Evolutionary conservation across 805 yeast genomes (phyloP).

Genomic region (Ogataea siamensis): DNA sequence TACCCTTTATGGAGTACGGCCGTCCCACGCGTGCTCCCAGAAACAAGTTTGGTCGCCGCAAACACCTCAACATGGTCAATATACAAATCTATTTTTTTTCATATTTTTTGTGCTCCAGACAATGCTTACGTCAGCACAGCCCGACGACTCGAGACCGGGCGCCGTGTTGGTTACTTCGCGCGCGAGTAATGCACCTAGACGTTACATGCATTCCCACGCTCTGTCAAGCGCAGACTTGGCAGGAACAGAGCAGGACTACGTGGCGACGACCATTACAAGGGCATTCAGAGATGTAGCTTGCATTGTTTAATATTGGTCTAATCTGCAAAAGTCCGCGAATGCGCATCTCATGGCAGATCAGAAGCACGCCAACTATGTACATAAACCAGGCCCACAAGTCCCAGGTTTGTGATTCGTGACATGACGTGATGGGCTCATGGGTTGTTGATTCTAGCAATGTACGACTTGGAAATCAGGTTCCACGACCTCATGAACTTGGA

Average conservation of each 20-base stretch:
- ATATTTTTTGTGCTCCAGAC: background rate
- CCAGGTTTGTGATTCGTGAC: no score
- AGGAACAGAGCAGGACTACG: no score
- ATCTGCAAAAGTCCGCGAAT: no score
- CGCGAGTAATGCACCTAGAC: no score
- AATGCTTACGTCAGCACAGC: slow-evolving; percentile 1
- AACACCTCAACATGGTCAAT: background rate
- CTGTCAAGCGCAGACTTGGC: no score
- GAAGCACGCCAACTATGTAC: background rate
- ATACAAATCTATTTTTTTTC: background rate
- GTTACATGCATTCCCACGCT: no score
- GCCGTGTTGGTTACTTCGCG: no score
- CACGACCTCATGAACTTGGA: slow-evolving; percentile 89
- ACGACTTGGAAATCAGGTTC: slow-evolving; percentile 78
- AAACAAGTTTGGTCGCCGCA: background rate
- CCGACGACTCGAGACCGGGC: no score
- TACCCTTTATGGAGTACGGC: slow-evolving; percentile 14
- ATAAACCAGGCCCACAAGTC: no score
- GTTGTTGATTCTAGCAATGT: slow-evolving; percentile 60
- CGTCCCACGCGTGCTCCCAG: slow-evolving; percentile 1
- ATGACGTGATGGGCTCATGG: no score
- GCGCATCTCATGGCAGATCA: no score
- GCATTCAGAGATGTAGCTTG: background rate
- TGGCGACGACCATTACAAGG: no score
- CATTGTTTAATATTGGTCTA: background rate